Percentiles rank a stretch among this genome's conserved stretches.
Evolutionary conservation across 2,329 filamentous ascomycete genomes (phyloP).

Genomic region (Claviceps paspali): DNA sequence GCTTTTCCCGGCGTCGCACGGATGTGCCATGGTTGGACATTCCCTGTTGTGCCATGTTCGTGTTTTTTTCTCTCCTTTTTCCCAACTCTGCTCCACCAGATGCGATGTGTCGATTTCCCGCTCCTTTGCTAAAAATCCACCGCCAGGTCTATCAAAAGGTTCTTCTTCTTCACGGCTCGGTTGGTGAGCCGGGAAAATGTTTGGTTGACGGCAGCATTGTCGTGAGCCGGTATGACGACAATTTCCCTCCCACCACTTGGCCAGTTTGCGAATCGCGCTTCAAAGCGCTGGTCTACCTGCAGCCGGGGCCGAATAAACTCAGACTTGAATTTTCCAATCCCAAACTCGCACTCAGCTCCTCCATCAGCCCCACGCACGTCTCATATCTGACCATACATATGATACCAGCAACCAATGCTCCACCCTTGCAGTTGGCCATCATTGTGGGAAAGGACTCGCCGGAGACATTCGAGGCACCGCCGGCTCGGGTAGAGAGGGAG

Average conservation of each 20-base stretch:
- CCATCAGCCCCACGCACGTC: constrained; percentile 56
- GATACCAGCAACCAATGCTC: constrained; percentile 60
- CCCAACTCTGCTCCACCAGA: neutral
- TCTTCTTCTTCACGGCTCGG: constrained; percentile 63
- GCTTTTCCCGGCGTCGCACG: neutral
- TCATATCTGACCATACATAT: constrained; percentile 76
- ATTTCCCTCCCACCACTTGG: constrained; percentile 71
- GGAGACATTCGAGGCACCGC: constrained; percentile 68
- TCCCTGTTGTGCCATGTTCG: neutral
- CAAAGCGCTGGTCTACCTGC: constrained; percentile 81
- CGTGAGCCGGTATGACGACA: constrained; percentile 69
- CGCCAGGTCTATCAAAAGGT: constrained; percentile 83
- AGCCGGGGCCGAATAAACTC: constrained; percentile 76
- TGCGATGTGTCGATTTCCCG: neutral
- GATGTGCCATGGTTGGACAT: neutral
- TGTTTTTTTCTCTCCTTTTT: too few relatives aligned
- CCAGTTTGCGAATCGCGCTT: constrained; percentile 81
- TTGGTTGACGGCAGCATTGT: constrained; percentile 65
- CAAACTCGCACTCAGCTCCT: constrained; percentile 56
- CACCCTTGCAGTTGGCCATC: constrained; percentile 80
- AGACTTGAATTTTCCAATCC: constrained; percentile 79
- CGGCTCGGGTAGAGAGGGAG: constrained; percentile 59
- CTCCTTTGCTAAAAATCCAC: constrained; percentile 10
- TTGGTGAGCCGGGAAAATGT: constrained; percentile 55
- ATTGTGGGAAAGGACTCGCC: constrained; percentile 79